These are phyloP conservation scores for Bruguiera sexangula DNA, from an alignment of 345 rosid genomes.

Conservation along the genomic window DNA sequence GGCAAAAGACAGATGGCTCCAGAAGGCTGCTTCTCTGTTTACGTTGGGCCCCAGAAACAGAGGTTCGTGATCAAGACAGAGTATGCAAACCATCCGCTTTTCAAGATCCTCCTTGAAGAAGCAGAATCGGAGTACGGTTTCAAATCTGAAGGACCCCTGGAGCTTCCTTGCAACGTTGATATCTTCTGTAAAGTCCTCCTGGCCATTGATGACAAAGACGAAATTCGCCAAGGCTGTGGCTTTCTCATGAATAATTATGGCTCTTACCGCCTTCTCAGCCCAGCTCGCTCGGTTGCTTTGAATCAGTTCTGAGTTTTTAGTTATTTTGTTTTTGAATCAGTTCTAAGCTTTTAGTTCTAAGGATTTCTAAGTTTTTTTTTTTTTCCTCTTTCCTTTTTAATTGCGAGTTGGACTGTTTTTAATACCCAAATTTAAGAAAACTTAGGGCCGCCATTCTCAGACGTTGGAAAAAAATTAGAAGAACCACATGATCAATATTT, in stretches of 20 bases:
- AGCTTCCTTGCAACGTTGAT: constrained; percentile 34
- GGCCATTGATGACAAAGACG: constrained; percentile 21
- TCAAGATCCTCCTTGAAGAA: constrained; percentile 31
- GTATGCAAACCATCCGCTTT: constrained; percentile 32
- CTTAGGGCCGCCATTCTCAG: not conserved
- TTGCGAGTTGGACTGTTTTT: not conserved
- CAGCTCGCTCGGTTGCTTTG: constrained; percentile 27
- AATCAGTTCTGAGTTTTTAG: constrained; percentile 21
- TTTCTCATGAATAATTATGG: constrained; percentile 22
- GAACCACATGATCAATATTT: no score
- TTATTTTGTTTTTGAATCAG: not conserved
- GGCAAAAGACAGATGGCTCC: constrained; percentile 21
- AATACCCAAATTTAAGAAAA: not conserved
- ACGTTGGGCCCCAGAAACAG: constrained; percentile 30
- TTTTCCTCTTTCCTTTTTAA: not conserved
- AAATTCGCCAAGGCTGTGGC: constrained; percentile 25
- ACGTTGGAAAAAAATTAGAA: not conserved
- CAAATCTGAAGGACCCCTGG: constrained; percentile 25
- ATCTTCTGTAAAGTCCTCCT: constrained; percentile 21
- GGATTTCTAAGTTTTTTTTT: not conserved
- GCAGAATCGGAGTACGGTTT: constrained; percentile 34
- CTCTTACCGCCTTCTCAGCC: constrained; percentile 37
- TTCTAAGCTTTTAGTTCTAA: no score
- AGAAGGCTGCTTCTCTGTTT: constrained; percentile 34
- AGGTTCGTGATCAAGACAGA: constrained; percentile 29